phyloP scores from a whole-genome alignment of 495 filamentous ascomycete genomes.

The Xylaria intraflava region DNA sequence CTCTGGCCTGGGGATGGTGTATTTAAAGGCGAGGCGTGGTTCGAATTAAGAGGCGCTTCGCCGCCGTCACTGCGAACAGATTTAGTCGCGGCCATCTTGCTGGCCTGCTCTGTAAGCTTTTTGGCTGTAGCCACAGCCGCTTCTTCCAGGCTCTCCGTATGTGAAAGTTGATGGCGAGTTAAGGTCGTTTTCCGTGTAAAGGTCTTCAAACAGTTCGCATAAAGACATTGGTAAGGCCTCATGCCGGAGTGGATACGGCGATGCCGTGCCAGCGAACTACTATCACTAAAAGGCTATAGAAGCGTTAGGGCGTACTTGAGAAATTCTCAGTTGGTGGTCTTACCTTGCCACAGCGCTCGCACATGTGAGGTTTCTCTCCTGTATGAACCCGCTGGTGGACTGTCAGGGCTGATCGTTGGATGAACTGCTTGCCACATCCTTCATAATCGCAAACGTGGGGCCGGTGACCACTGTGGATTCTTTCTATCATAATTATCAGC shows the following conservation, averaged over 20 bases:
- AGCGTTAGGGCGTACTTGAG: slow-evolving; percentile 4
- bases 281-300: slow-evolving; percentile 92
- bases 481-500: slow-evolving; percentile 55
- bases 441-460: slow-evolving; percentile 91
- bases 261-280: slow-evolving; percentile 89
- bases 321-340: slow-evolving; percentile 21
- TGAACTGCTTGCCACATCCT: slow-evolving; percentile 91
- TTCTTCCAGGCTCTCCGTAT: slow-evolving; percentile 92
- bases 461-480: slow-evolving; percentile 86
- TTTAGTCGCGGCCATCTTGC: slow-evolving; percentile 42
- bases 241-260: slow-evolving; percentile 94
- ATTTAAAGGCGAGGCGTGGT: slow-evolving; percentile 72
- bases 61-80: slow-evolving; percentile 57
- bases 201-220: slow-evolving; percentile 96
- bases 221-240: slow-evolving; percentile 94
- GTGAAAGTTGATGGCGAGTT: slow-evolving; percentile 92
- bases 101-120: slow-evolving; percentile 46
- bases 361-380: slow-evolving; percentile 97
- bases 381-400: slow-evolving; percentile 95
- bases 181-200: slow-evolving; percentile 93
- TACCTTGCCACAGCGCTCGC: slow-evolving; percentile 95
- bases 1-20: slow-evolving; percentile 82
- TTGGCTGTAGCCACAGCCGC: slow-evolving; percentile 77
- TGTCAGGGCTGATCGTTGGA: slow-evolving; percentile 94
- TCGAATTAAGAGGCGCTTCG: slow-evolving; percentile 60